Conservation (phyloP, 495 filamentous ascomycete genomes). For the Aspergillus homomorphus region DNA sequence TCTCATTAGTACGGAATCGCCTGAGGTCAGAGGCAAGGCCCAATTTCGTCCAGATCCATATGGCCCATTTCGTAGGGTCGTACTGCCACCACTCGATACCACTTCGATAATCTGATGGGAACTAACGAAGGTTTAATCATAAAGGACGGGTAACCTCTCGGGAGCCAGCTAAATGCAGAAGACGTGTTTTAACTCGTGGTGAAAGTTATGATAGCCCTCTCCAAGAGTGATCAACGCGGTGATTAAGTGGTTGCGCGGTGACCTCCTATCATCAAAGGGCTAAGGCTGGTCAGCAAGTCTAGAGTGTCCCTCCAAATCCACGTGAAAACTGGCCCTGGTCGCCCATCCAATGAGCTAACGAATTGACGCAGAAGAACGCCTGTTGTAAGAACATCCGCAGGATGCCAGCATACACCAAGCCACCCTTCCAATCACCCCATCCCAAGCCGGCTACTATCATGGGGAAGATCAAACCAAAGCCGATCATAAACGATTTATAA, state of each 20-base stretch:
- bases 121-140: slow-evolving; percentile 31
- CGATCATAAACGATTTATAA: slow-evolving; percentile 83
- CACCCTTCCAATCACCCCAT: slow-evolving; percentile 88
- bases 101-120: slow-evolving; percentile 98
- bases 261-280: slow-evolving; percentile 98
- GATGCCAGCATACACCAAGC: slow-evolving; percentile 92
- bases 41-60: slow-evolving; percentile 90
- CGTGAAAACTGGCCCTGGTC: slow-evolving; percentile 56
- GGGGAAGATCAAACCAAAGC: slow-evolving; percentile 88
- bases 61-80: slow-evolving; percentile 97
- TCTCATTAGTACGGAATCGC: slow-evolving; percentile 96
- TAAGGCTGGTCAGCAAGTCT: not conserved
- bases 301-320: not conserved
- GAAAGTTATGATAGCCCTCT: slow-evolving; percentile 99
- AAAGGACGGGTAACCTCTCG: no score
- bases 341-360: slow-evolving; percentile 96
- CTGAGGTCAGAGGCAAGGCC: slow-evolving; percentile 94
- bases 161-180: no score
- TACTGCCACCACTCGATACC: slow-evolving; percentile 98
- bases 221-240: slow-evolving; percentile 94
- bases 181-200: slow-evolving; percentile 63
- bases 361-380: slow-evolving; percentile 99
- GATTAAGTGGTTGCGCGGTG: slow-evolving; percentile 92
- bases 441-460: slow-evolving; percentile 74
- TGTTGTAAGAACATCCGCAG: slow-evolving; percentile 98